These are phyloP conservation scores for Pythium rhizo-oryzae DNA, from an alignment of 352 stramenopile species.

Conservation along the genomic window DNA sequence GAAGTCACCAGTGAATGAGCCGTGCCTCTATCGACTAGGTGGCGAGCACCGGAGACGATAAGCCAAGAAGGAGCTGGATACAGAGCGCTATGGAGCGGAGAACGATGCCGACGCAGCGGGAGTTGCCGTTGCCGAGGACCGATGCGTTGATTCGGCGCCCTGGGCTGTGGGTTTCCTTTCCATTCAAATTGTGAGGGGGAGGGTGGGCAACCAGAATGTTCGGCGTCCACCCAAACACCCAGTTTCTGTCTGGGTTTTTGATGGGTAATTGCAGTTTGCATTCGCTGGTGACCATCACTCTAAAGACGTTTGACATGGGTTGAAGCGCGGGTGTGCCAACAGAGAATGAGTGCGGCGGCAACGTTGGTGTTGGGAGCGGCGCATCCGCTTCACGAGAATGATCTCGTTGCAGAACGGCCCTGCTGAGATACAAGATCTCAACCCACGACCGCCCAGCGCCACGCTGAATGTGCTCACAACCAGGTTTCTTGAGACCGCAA, in stretches of 20 bases:
- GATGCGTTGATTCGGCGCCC: not conserved
- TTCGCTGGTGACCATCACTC: constrained; percentile 15
- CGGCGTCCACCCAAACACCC: constrained; percentile 19
- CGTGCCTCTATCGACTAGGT: constrained; percentile 4
- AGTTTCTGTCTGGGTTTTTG: not conserved
- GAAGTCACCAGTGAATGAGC: not conserved
- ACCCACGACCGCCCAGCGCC: not conserved
- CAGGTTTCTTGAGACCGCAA: no score
- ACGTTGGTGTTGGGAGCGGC: not conserved
- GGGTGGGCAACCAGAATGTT: constrained; percentile 22
- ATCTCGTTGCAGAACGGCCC: not conserved
- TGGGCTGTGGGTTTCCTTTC: constrained; percentile 21
- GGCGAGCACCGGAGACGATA: not conserved
- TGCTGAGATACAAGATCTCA: not conserved
- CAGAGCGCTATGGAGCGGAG: not conserved
- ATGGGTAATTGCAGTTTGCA: constrained; percentile 16
- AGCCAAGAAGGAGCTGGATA: not conserved
- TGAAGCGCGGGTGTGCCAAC: not conserved
- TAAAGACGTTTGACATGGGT: constrained; percentile 1
- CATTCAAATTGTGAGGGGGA: constrained; percentile 27
- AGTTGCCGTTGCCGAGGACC: constrained; percentile 3
- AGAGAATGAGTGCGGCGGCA: not conserved
- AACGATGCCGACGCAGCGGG: not conserved
- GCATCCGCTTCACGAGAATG: not conserved
- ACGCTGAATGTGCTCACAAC: not conserved